A percentile compares a stretch with the other conserved stretches of the same genome.
Conservation (phyloP, 2,329 filamentous ascomycete species). For the Xylaria sp. region DNA sequence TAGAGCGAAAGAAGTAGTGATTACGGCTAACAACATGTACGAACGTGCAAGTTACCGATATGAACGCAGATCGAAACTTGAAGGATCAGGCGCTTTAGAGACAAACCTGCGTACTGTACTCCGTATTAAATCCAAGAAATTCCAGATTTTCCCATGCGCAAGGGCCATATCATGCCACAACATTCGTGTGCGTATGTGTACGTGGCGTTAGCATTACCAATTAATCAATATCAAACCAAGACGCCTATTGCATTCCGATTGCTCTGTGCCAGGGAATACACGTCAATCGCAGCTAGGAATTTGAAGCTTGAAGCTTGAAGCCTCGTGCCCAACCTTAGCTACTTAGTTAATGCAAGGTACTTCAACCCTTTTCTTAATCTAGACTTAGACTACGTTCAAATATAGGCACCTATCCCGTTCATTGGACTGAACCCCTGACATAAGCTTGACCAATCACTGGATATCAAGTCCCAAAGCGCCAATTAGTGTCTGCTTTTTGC, state of each 20-base stretch:
- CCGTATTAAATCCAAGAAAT: slow-evolving; percentile 6
- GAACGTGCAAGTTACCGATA: slow-evolving; percentile 32
- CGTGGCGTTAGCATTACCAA: slow-evolving; percentile 29
- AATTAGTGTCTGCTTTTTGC: not conserved
- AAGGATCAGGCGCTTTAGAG: not conserved
- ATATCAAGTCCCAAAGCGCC: too few relatives aligned
- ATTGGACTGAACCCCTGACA: slow-evolving; percentile 17
- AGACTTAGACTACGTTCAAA: slow-evolving; percentile 3
- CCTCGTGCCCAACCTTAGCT: not conserved
- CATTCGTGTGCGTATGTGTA: slow-evolving; percentile 11
- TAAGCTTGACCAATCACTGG: slow-evolving; percentile 14
- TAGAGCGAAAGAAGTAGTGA: not conserved
- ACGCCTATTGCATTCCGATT: not conserved
- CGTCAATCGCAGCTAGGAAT: too few relatives aligned
- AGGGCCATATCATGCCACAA: slow-evolving; percentile 21
- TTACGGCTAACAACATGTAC: slow-evolving; percentile 34
- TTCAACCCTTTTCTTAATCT: not conserved
- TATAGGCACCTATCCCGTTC: slow-evolving; percentile 7
- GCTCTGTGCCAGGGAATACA: not conserved
- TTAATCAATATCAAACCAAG: slow-evolving; percentile 13
- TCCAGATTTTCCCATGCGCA: slow-evolving; percentile 4
- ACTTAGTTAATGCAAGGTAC: not conserved
- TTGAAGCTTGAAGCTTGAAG: not conserved
- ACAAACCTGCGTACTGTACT: not conserved
- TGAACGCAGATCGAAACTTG: not conserved